A percentile compares a stretch with the other conserved stretches of the same genome.
These are phyloP conservation scores for Chaetomium sp. DNA, from an alignment of 2,329 filamentous ascomycete genomes.

Conservation along the genomic window DNA sequence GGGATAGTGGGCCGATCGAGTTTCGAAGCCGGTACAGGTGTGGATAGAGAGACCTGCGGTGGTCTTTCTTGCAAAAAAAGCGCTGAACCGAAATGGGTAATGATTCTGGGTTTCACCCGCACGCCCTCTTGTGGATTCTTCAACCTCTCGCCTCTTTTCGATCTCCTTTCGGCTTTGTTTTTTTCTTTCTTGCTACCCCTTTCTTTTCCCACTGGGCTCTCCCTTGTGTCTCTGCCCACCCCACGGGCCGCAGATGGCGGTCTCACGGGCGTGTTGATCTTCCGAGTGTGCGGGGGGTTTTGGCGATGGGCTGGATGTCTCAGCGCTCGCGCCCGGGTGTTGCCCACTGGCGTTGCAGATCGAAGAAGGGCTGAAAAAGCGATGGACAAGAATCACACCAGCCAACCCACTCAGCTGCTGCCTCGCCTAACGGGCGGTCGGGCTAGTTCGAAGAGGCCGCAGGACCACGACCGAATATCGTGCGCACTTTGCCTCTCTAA, in stretches of 20 bases:
- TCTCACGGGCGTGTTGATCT: conserved; percentile 10
- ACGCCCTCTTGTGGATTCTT: conserved; percentile 8
- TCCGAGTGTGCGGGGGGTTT: conserved; percentile 6
- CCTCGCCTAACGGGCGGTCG: conserved; percentile 14
- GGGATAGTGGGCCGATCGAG: conserved; percentile 31
- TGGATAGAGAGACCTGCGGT: conserved; percentile 21
- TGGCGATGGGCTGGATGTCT: conserved; percentile 13
- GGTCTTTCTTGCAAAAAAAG: conserved; percentile 15
- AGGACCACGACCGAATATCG: conserved; percentile 3
- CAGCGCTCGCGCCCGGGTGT: conserved; percentile 11
- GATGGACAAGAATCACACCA: conserved; percentile 20
- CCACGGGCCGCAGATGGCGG: conserved; percentile 9
- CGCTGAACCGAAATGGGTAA: conserved; percentile 20
- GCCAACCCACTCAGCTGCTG: conserved; percentile 11
- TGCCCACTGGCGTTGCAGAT: conserved; percentile 19
- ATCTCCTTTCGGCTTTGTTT: conserved; percentile 14
- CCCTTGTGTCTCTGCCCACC: conserved; percentile 9
- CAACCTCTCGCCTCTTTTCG: conserved; percentile 12
- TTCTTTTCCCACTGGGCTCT: conserved; percentile 8
- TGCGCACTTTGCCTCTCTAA: conserved; percentile 8
- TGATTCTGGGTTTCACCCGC: conserved; percentile 14
- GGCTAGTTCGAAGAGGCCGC: conserved; percentile 5
- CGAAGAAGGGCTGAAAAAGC: conserved; percentile 16
- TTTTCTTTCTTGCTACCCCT: conserved; percentile 7
- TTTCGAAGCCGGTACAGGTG: conserved; percentile 22